A percentile compares a stretch with the other conserved stretches of the same genome.
phyloP scores from a whole-genome alignment of 2,329 filamentous ascomycete genomes.

The Lachnellula hyalina region DNA sequence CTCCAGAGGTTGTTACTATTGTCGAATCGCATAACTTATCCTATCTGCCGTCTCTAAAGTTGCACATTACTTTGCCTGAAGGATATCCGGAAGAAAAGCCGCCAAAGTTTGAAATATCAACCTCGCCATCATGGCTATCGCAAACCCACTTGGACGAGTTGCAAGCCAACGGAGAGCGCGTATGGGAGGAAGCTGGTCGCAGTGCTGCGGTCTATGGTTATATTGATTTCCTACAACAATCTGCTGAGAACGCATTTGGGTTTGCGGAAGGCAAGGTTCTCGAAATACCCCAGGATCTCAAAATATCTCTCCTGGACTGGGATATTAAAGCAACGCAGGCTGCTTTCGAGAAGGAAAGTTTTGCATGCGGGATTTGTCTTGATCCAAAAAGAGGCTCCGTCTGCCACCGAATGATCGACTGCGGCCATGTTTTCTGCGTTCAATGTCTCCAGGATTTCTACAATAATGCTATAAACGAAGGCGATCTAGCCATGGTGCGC shows the following conservation, averaged over 20 bases:
- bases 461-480: constrained; percentile 79
- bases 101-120: constrained; percentile 46
- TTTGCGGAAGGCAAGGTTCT: constrained; percentile 47
- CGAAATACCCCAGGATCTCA: constrained; percentile 50
- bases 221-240: constrained; percentile 57
- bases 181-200: constrained; percentile 60
- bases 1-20: constrained; percentile 9
- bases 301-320: constrained; percentile 70
- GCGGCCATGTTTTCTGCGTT: constrained; percentile 86
- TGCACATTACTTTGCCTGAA: constrained; percentile 50
- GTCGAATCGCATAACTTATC: constrained; percentile 27
- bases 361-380: constrained; percentile 81
- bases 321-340: constrained; percentile 68
- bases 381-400: constrained; percentile 80
- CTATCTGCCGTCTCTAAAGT: constrained; percentile 52
- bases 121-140: constrained; percentile 54
- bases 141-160: constrained; percentile 42
- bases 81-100: constrained; percentile 52
- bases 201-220: constrained; percentile 57
- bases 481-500: constrained; percentile 71
- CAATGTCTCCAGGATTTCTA: constrained; percentile 88
- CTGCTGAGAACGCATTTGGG: constrained; percentile 55
- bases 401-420: constrained; percentile 78
- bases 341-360: constrained; percentile 77
- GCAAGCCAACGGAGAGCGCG: constrained; percentile 42